phyloP scores from a whole-genome alignment of 108 stramenopile species.

The Cyclostephanos invisitatus region DNA sequence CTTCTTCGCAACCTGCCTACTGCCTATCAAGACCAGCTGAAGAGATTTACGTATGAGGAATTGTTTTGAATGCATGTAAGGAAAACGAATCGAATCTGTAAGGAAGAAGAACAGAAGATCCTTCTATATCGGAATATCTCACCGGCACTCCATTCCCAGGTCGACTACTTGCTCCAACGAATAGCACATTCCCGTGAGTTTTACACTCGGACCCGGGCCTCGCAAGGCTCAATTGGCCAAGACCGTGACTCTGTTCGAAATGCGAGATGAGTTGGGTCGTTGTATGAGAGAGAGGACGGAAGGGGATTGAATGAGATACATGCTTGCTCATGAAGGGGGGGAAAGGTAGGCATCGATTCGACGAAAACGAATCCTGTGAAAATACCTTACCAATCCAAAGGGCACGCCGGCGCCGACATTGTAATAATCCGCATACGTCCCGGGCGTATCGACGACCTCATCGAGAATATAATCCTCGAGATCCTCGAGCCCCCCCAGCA shows the following conservation, averaged over 20 bases:
- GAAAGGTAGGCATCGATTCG: too few species aligned
- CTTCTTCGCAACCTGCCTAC: constrained; percentile 7
- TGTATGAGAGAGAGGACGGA: background rate
- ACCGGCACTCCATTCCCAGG: constrained; percentile 94
- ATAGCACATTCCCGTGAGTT: constrained; percentile 62
- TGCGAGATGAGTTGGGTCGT: too few species aligned
- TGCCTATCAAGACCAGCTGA: constrained; percentile 4
- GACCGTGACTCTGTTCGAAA: constrained; percentile 62
- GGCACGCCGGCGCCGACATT: constrained; percentile 79
- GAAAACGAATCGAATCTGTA: too few species aligned
- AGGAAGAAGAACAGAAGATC: too few species aligned
- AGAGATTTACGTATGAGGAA: too few species aligned
- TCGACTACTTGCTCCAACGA: constrained; percentile 84
- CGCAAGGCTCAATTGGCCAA: constrained; percentile 70
- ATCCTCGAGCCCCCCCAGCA: constrained; percentile 50
- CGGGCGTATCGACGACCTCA: constrained; percentile 79
- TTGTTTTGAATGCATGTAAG: too few species aligned
- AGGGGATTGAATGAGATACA: too few species aligned
- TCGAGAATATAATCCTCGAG: constrained; percentile 57
- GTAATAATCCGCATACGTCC: constrained; percentile 72
- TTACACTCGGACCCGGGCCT: constrained; percentile 54
- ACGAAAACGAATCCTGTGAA: too few species aligned
- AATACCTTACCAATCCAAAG: constrained; percentile 60
- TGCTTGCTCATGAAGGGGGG: too few species aligned
- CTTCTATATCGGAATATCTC: background rate